A percentile compares a stretch with the other conserved stretches of the same genome.
Evolutionary conservation across 306 rosid species (phyloP).

Genomic region (Castanospermum australe): DNA sequence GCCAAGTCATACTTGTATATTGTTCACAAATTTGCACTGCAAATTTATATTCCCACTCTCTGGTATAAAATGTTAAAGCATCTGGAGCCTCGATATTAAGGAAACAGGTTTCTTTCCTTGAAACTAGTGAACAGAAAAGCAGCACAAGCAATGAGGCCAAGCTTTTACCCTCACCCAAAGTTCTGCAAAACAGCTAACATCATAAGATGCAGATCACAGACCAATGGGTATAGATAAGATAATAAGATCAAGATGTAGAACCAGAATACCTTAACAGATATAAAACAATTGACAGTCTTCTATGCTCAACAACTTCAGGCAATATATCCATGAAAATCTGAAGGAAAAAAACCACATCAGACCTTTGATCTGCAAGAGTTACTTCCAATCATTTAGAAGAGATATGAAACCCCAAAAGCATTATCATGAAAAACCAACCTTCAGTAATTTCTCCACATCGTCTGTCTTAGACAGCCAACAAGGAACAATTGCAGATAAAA

Average conservation of each 20-base stretch:
- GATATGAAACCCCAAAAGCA: not conserved
- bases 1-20: conserved; percentile 72
- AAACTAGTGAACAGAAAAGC: conserved; percentile 71
- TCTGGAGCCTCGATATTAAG: conserved; percentile 36
- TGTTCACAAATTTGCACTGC: conserved; percentile 76
- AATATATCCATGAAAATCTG: conserved; percentile 70
- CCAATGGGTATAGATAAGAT: not conserved
- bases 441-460: conserved; percentile 59
- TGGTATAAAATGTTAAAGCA: conserved; percentile 37
- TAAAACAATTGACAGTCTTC: conserved; percentile 64
- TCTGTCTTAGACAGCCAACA: conserved; percentile 79
- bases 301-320: conserved; percentile 79
- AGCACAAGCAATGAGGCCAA: conserved; percentile 71
- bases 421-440: conserved; percentile 50
- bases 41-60: conserved; percentile 84
- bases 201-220: conserved; percentile 24
- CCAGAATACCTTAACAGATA: conserved; percentile 62
- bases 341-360: conserved; percentile 24
- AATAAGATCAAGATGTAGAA: not conserved
- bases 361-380: conserved; percentile 12
- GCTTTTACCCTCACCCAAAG: conserved; percentile 75
- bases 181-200: conserved; percentile 51
- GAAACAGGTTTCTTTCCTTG: conserved; percentile 50
- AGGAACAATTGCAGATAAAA: conserved; percentile 83
- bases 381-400: not conserved